Base-by-base conservation (phyloP, 768 basidiomycete species). In the Lyophyllum shimeji region DNA sequence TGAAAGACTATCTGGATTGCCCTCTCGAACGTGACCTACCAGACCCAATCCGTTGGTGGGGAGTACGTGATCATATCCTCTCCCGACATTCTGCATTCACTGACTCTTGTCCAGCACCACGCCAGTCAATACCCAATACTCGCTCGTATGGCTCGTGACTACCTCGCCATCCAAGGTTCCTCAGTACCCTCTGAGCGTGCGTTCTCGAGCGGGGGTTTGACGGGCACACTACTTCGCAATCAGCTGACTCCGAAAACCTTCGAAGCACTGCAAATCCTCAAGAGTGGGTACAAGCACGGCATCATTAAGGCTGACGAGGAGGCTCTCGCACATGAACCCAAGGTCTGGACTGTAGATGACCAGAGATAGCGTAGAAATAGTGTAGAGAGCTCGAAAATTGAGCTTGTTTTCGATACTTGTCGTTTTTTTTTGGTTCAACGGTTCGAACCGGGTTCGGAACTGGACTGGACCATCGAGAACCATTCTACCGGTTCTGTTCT, bases 91-190 rank as follows among this genome's bases (percentile, higher is more conserved):
- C 5, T 5, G 29, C 5, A 29, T 9, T 29, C 9, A 29, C 29
- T 29, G 9, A 29, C 29, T 29, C 29, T 4, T 29, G 29, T 29
- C 29, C 29, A 29, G 29, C 29, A 29, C 29, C 29, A 29, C 4
- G 9, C 9, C 5, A 9, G 4, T 5, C 5, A 29, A 29, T 29
- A 29, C 29, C 29, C 29, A 5, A 9, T 9, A 9, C 29, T 29
- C 9, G 4, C 29, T 29, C 29, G 29, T 4, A 29, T 29, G 4
- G 29, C 29, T 29, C 29, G 29, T 9, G 50, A 43, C 29, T 51
- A 51, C 23, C 40, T 51, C 8, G 49, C 49, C 18, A 50, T 50
- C 9, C 49, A 50, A 17, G 49, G 49, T 3, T 50, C 49, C 2
- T 37, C 49, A 12, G 33, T 39, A 18, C 33, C 49, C 9, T 24